A percentile compares a stretch with the other conserved stretches of the same genome.
Conservation (phyloP, 2,329 filamentous ascomycete genomes). For the Trichoderma citrinoviride region DNA sequence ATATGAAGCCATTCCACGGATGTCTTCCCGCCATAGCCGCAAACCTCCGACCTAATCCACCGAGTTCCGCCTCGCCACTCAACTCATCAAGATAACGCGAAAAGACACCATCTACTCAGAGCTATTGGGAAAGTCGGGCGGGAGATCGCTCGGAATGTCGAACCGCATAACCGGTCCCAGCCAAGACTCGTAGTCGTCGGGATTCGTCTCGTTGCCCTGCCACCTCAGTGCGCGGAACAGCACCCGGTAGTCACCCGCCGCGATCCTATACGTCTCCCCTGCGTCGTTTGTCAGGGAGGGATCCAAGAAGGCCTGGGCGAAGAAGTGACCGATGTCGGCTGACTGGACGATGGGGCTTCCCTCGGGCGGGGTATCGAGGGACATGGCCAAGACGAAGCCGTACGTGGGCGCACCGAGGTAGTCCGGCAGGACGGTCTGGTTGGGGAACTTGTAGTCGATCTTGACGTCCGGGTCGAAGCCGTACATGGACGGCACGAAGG, state of each 20-base stretch:
- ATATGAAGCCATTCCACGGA: background rate
- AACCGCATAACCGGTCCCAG: background rate
- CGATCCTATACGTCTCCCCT: background rate
- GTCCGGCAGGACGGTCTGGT: background rate
- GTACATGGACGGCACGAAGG: constrained; percentile 1
- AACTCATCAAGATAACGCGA: background rate
- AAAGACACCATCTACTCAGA: background rate
- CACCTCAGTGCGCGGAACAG: constrained; percentile 2
- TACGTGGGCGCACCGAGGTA: background rate
- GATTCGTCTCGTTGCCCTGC: background rate
- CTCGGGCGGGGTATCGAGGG: background rate
- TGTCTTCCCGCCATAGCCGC: background rate
- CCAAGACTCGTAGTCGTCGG: constrained; percentile 12
- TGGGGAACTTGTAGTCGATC: background rate
- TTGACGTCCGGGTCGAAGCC: constrained; percentile 3
- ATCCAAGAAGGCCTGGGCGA: background rate
- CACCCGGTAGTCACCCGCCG: constrained; percentile 10
- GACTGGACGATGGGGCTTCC: background rate
- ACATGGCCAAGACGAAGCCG: background rate
- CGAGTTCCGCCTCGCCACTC: background rate
- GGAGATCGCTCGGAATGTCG: background rate
- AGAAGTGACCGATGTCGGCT: background rate
- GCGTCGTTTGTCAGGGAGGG: constrained; percentile 11
- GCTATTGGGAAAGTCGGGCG: background rate
- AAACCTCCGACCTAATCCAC: background rate